A percentile compares a stretch with the other conserved stretches of the same genome.
These are phyloP conservation scores for Hypoxylon trugodes DNA, from an alignment of 495 filamentous ascomycete genomes.

Conservation along the genomic window DNA sequence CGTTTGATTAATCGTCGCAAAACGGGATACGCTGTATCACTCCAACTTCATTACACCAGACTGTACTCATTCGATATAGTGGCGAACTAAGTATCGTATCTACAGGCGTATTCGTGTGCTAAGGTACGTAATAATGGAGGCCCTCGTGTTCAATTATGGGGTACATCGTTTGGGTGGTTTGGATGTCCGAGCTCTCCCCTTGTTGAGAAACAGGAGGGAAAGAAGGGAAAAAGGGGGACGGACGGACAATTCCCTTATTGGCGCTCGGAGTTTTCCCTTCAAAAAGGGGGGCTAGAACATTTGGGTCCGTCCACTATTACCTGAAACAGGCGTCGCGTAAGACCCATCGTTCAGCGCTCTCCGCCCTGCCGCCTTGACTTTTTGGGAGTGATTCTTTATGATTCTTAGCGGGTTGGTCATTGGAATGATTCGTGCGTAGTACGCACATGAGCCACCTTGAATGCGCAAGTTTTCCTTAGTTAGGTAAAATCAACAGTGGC, in stretches of 20 bases:
- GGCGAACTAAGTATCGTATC: slow-evolving; percentile 13
- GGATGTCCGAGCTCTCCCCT: slow-evolving; percentile 25
- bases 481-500: slow-evolving; percentile 4
- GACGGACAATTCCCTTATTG: slow-evolving; percentile 31
- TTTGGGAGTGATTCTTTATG: no score
- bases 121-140: slow-evolving; percentile 26
- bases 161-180: neutral
- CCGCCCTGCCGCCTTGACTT: slow-evolving; percentile 7
- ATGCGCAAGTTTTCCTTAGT: neutral
- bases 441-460: neutral
- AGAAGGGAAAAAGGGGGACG: slow-evolving; percentile 2
- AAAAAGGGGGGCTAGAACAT: slow-evolving; percentile 25
- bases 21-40: slow-evolving; percentile 1
- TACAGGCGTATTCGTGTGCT: neutral
- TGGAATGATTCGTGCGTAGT: slow-evolving; percentile 19
- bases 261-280: slow-evolving; percentile 1
- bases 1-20: slow-evolving; percentile 13
- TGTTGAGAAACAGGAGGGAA: slow-evolving; percentile 8
- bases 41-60: slow-evolving; percentile 3
- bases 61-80: neutral
- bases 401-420: slow-evolving; percentile 22
- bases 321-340: slow-evolving; percentile 32
- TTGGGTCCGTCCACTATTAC: slow-evolving; percentile 20
- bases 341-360: slow-evolving; percentile 7
- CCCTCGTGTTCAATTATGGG: slow-evolving; percentile 35